Conservation (phyloP, 306 rosid genomes). For the Citrullus amarus region DNA sequence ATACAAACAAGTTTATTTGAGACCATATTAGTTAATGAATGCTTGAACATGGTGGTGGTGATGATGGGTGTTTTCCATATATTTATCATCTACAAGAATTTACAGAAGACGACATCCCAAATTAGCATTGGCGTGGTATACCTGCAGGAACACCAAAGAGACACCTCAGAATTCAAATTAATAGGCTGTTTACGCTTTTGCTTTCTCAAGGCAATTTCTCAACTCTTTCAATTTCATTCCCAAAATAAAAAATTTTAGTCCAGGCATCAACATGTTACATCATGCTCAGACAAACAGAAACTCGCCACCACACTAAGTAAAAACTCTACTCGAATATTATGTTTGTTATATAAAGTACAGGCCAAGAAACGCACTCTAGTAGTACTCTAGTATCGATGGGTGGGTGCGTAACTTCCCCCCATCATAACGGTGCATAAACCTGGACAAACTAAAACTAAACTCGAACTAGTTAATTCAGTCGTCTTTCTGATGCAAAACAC, state of each 20-base stretch:
- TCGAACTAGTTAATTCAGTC: slow-evolving; percentile 68
- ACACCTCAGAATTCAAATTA: slow-evolving; percentile 34
- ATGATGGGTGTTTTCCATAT: slow-evolving; percentile 6
- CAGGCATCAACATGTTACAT: neutral
- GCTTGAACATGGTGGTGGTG: neutral
- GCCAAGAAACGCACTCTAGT: slow-evolving; percentile 8
- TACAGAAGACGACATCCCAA: slow-evolving; percentile 14
- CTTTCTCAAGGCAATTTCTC: slow-evolving; percentile 8
- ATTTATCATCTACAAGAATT: slow-evolving; percentile 5
- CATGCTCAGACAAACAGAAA: neutral
- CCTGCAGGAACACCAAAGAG: slow-evolving; percentile 66
- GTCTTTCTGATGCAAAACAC: slow-evolving; percentile 98
- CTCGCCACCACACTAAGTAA: neutral
- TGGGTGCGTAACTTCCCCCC: slow-evolving; percentile 2
- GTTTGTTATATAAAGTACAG: neutral
- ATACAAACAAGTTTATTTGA: neutral
- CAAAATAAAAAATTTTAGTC: neutral
- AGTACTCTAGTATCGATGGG: neutral
- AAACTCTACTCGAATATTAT: neutral
- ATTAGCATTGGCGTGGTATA: slow-evolving; percentile 49
- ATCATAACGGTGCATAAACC: slow-evolving; percentile 11
- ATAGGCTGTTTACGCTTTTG: neutral
- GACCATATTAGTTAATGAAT: neutral
- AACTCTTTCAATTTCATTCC: slow-evolving; percentile 3
- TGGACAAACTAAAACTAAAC: slow-evolving; percentile 39